Percentiles rank a stretch among this genome's conserved stretches.
phyloP scores from a whole-genome alignment of 768 basidiomycete species.

The Lactarius trivialis region DNA sequence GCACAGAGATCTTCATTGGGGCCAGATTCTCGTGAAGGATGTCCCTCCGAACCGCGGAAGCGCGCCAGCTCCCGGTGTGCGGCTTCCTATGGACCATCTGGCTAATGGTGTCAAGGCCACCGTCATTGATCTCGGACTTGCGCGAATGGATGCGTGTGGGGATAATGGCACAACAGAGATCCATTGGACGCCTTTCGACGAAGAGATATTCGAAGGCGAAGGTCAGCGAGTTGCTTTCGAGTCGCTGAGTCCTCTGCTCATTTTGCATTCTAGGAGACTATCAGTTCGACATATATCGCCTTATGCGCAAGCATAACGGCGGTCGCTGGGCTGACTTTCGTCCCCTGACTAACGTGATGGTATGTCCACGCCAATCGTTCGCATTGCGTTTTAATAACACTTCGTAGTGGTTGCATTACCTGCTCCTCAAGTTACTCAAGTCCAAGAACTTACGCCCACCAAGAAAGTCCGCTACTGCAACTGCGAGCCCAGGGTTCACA shows the following conservation, averaged over 20 bases:
- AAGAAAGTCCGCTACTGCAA: conserved; percentile 27
- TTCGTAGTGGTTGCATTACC: conserved; percentile 85
- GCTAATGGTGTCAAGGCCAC: conserved; percentile 69
- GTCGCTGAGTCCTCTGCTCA: not conserved
- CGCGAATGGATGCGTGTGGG: conserved; percentile 66
- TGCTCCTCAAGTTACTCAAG: conserved; percentile 63
- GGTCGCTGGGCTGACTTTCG: conserved; percentile 69
- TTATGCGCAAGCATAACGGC: conserved; percentile 63
- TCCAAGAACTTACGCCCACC: conserved; percentile 54
- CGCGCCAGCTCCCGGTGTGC: conserved; percentile 16
- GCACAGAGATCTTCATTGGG: conserved; percentile 99
- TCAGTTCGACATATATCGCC: conserved; percentile 91
- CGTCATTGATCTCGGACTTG: conserved; percentile 91
- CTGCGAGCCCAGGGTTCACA: conserved; percentile 36
- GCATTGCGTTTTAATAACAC: not conserved
- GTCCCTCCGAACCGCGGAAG: conserved; percentile 30
- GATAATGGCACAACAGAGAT: conserved; percentile 37
- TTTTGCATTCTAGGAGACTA: conserved; percentile 58
- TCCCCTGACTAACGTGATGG: conserved; percentile 88
- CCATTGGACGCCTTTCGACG: conserved; percentile 79
- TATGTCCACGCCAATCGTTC: conserved; percentile 32
- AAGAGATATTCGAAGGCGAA: conserved; percentile 87
- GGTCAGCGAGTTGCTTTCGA: conserved; percentile 38
- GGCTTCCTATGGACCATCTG: conserved; percentile 56
- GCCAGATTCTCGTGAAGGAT: conserved; percentile 83